Percentiles rank a stretch among this genome's conserved stretches.
Conservation (phyloP, 345 rosid species). For the Arabis hirsuta region DNA sequence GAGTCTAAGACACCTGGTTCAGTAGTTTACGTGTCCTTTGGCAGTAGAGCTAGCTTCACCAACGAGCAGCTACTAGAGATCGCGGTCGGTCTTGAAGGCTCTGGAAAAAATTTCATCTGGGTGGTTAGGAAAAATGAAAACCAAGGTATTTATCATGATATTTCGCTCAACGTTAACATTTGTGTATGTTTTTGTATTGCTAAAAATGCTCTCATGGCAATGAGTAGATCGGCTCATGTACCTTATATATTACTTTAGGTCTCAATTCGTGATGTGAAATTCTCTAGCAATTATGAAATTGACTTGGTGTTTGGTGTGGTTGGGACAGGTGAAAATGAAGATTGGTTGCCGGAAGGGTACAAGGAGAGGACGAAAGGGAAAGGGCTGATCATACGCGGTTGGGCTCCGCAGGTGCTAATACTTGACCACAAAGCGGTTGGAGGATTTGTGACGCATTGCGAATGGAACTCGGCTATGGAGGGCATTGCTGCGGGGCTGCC, state of each 20-base stretch:
- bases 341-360: constrained; percentile 51
- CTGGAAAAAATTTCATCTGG: constrained; percentile 56
- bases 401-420: constrained; percentile 68
- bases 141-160: constrained; percentile 12
- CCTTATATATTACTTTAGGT: not conserved
- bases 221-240: not conserved
- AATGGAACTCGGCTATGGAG: constrained; percentile 67
- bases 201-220: not conserved
- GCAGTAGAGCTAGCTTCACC: constrained; percentile 44
- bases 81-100: constrained; percentile 48
- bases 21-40: constrained; percentile 54
- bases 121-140: constrained; percentile 41
- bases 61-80: constrained; percentile 49
- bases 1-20: constrained; percentile 44
- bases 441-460: constrained; percentile 65
- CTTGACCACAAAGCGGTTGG: constrained; percentile 59
- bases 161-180: not conserved
- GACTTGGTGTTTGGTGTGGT: constrained; percentile 29
- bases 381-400: constrained; percentile 60
- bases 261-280: not conserved
- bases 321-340: constrained; percentile 38
- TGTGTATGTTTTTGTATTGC: not conserved
- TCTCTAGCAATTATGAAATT: not conserved
- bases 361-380: constrained; percentile 45
- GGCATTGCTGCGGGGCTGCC: constrained; percentile 57